These are phyloP conservation scores for Phytophthora syringae DNA, from an alignment of 352 stramenopile genomes.

Conservation along the genomic window DNA sequence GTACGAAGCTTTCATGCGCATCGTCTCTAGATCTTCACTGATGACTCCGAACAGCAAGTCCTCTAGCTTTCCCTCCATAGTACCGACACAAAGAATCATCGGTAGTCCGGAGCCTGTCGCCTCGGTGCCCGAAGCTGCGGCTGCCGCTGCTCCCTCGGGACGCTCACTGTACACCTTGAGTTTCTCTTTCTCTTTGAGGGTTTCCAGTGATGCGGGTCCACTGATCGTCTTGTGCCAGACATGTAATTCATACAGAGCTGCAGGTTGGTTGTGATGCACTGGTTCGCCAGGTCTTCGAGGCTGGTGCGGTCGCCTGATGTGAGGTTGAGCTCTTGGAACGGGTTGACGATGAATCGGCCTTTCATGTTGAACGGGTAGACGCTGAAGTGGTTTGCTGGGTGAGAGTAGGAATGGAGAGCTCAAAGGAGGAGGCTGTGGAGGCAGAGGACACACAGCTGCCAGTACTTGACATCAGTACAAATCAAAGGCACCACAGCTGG, in stretches of 20 bases:
- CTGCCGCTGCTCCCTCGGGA: constrained; percentile 6
- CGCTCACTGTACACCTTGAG: constrained; percentile 34
- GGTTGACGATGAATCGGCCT: constrained; percentile 37
- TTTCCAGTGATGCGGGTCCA: constrained; percentile 37
- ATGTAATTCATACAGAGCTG: constrained; percentile 32
- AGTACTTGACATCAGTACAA: background rate
- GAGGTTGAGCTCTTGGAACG: constrained; percentile 30
- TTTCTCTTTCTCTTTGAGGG: constrained; percentile 34
- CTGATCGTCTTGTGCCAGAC: constrained; percentile 22
- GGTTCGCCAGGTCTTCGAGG: constrained; percentile 35
- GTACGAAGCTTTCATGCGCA: too few relatives aligned
- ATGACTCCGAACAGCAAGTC: constrained; percentile 45
- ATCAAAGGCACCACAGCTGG: background rate
- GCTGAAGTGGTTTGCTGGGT: background rate
- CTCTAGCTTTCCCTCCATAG: constrained; percentile 38
- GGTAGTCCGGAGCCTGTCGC: constrained; percentile 25
- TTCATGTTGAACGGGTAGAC: constrained; percentile 25
- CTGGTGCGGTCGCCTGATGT: constrained; percentile 15
- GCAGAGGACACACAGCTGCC: background rate
- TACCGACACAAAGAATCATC: too few relatives aligned
- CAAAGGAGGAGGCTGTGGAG: constrained; percentile 2
- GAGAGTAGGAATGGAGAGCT: constrained; percentile 22
- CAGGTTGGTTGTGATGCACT: constrained; percentile 28
- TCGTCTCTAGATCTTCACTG: constrained; percentile 40
- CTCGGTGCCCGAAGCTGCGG: constrained; percentile 5